A percentile compares a stretch with the other conserved stretches of the same genome.
Evolutionary conservation across 768 basidiomycete genomes (phyloP).

Genomic region (Jaapia argillacea): DNA sequence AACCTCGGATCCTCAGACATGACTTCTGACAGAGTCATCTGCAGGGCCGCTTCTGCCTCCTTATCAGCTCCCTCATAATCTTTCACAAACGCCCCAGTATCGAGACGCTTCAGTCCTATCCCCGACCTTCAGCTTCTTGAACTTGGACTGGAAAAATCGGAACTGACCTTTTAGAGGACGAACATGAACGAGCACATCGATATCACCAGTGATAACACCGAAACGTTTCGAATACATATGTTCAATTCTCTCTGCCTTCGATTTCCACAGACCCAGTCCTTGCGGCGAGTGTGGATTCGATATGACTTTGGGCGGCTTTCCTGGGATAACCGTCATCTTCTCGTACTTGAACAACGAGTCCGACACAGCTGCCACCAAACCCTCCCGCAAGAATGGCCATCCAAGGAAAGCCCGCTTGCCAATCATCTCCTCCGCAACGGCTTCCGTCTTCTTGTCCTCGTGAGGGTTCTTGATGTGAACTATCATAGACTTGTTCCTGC

Average conservation of each 20-base stretch:
- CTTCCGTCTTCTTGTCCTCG: constrained; percentile 57
- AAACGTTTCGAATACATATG: constrained; percentile 78
- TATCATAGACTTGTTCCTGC: constrained; percentile 89
- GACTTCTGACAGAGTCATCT: constrained; percentile 76
- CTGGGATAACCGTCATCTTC: constrained; percentile 44
- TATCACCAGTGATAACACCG: constrained; percentile 75
- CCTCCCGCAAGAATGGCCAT: constrained; percentile 97
- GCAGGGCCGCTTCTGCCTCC: constrained; percentile 79
- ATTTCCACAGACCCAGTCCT: constrained; percentile 67
- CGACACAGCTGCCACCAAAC: constrained; percentile 75
- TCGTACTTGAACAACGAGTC: constrained; percentile 86
- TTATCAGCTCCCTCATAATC: constrained; percentile 83
- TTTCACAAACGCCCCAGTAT: constrained; percentile 87
- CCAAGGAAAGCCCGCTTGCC: constrained; percentile 70
- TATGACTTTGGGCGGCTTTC: constrained; percentile 43
- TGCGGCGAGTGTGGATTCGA: constrained; percentile 65
- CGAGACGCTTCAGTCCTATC: constrained; percentile 79
- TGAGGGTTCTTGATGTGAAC: constrained; percentile 72
- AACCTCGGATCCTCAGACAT: constrained; percentile 84
- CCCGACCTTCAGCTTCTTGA: not conserved
- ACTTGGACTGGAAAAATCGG: not conserved
- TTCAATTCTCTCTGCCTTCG: constrained; percentile 76
- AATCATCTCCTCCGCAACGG: constrained; percentile 65
- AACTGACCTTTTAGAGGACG: constrained; percentile 76
- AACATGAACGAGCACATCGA: constrained; percentile 83